A percentile compares a stretch with the other conserved stretches of the same genome.
Conservation (phyloP, 2,329 filamentous ascomycete genomes). For the Ophiognomonia clavigignenti-juglandacearum region DNA sequence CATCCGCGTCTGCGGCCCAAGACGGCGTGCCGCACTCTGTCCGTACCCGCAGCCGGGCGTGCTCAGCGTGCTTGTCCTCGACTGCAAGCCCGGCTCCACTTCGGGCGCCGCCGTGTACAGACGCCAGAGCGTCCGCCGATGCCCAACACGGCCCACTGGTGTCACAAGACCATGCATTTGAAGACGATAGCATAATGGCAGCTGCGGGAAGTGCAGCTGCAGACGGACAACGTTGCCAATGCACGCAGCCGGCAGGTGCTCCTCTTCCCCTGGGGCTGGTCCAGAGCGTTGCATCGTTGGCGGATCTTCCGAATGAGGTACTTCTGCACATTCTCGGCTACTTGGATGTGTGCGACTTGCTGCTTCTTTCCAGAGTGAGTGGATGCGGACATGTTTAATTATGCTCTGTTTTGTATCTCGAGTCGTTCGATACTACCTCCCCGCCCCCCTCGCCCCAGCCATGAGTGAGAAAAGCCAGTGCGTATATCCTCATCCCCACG, state of each 20-base stretch:
- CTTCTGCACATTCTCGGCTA: constrained; percentile 51
- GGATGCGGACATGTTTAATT: constrained; percentile 22
- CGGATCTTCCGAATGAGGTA: constrained; percentile 51
- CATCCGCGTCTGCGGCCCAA: constrained; percentile 1
- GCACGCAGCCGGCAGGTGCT: constrained; percentile 1
- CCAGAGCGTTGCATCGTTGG: not conserved
- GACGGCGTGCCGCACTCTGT: not conserved
- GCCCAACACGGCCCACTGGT: constrained; percentile 19
- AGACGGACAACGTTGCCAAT: not conserved
- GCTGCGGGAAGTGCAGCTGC: not conserved
- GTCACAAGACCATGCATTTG: constrained; percentile 12
- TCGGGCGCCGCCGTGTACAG: constrained; percentile 7
- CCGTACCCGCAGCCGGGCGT: constrained; percentile 1
- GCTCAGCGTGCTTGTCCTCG: constrained; percentile 9
- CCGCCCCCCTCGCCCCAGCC: not conserved
- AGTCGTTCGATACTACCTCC: not conserved
- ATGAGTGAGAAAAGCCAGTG: no score
- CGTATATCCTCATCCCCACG: no score
- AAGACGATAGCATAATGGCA: not conserved
- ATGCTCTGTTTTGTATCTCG: not conserved
- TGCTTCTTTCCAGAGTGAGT: constrained; percentile 50
- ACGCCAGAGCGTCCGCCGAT: no score
- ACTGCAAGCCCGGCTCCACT: not conserved
- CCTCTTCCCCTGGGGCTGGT: not conserved
- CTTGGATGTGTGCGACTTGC: constrained; percentile 52